phyloP scores from a whole-genome alignment of 2,329 filamentous ascomycete genomes.

The Elsinoe australis region DNA sequence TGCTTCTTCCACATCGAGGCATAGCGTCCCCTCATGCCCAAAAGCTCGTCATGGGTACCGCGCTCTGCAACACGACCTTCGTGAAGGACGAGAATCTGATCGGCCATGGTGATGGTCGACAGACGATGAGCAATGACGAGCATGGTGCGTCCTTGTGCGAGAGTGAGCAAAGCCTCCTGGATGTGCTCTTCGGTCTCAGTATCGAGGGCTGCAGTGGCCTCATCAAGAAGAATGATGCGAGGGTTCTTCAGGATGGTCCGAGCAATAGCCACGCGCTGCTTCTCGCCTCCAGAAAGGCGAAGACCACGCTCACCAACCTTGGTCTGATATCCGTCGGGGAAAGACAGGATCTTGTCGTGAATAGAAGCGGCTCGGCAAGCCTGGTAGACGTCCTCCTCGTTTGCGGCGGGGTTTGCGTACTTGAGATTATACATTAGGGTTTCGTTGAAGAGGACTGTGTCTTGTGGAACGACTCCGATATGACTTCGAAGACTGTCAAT shows the following conservation, averaged over 20 bases:
- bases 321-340: constrained; percentile 80
- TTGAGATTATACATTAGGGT: constrained; percentile 89
- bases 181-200: constrained; percentile 91
- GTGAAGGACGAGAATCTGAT: constrained; percentile 50
- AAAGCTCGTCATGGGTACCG: constrained; percentile 45
- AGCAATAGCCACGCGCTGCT: constrained; percentile 88
- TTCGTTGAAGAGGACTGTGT: constrained; percentile 92
- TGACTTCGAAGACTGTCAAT: constrained; percentile 87
- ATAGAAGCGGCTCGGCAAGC: constrained; percentile 84
- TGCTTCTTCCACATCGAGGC: constrained; percentile 48
- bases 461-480: constrained; percentile 94
- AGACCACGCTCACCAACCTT: constrained; percentile 87
- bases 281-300: constrained; percentile 81
- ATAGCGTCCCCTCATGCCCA: constrained; percentile 41
- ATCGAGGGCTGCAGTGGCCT: constrained; percentile 85
- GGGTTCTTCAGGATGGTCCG: constrained; percentile 89
- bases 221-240: constrained; percentile 84
- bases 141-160: constrained; percentile 81
- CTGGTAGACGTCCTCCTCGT: constrained; percentile 71
- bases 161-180: constrained; percentile 71
- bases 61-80: constrained; percentile 46
- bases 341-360: constrained; percentile 82
- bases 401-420: constrained; percentile 75
- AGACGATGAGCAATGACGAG: constrained; percentile 80
- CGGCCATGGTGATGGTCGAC: constrained; percentile 49